Evolutionary conservation across 1,284 basidiomycete genomes (phyloP), one percentile per base, ranked within the genome.

Genomic region (Cryptococcus floricola): DNA sequence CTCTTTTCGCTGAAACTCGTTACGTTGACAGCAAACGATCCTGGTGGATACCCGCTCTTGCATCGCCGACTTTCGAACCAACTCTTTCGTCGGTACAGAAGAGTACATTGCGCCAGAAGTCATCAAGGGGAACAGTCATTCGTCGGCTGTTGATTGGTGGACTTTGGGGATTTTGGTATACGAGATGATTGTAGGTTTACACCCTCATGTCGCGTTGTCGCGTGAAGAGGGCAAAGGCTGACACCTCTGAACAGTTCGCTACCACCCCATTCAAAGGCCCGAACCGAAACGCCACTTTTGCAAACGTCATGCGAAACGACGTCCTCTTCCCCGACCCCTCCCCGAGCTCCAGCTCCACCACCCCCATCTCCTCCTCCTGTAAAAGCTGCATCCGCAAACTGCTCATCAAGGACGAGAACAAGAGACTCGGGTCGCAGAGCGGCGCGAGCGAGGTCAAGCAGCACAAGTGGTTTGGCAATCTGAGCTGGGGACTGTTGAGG

Each of bases 81-180:
- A 98, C 78, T 98, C 94, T 50, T 98, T 98, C 77, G 95, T 98
- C 62, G 95, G 95, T 39, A 98, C 95, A 38, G 95, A 98, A 82
- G 94, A 98, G 79, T 98, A 98, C 82, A 98, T 98, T 72, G 94
- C 95, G 43, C 95, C 95, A 60, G 95, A 98, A 80, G 96, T 99
- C 58, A 98, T 99, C 74, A 91, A 92, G 70, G 94, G 93, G 46
- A 86, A 91, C 74, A 96, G 96, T 14, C 96, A 99, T 78, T 97
- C 95, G 39, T 92, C 91, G 59, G 93, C 96, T 8, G 96, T 99
- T 52, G 96, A 99, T 78, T 98, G 95, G 95, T 98, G 92, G 96
- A 98, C 95, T 37, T 81, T 97, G 50, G 96, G 96, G 41, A 98
- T 99, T 68, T 83, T 99, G 69, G 92, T 98, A 68, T 97, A 95